These are phyloP conservation scores for Sherardia arvensis DNA, from an alignment of 257 asterid species.

Conservation along the genomic window DNA sequence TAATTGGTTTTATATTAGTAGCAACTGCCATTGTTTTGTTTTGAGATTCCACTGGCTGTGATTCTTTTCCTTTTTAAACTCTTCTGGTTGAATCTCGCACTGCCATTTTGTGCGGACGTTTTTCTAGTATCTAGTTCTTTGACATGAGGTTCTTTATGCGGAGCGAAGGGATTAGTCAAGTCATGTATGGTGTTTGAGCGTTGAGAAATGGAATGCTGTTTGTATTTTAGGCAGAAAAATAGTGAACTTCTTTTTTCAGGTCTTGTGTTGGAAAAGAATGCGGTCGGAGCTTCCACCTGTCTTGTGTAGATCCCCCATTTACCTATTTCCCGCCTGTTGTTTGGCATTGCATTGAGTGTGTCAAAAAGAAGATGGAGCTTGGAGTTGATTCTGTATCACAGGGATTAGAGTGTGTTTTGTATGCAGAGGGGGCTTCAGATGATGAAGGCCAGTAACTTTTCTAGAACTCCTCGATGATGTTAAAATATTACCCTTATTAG, in stretches of 20 bases:
- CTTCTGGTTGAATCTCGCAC: too few relatives aligned
- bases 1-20: too few relatives aligned
- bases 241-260: background rate
- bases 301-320: slow-evolving; percentile 24
- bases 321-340: slow-evolving; percentile 18
- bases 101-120: too few relatives aligned
- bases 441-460: slow-evolving; percentile 17
- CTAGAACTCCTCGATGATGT: background rate
- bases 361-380: slow-evolving; percentile 18
- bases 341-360: slow-evolving; percentile 28
- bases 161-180: too few relatives aligned
- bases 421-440: slow-evolving; percentile 6
- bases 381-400: slow-evolving; percentile 26
- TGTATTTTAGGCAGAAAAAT: background rate
- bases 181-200: too few relatives aligned
- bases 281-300: slow-evolving; percentile 25
- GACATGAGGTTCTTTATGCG: too few relatives aligned
- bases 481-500: background rate
- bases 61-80: background rate
- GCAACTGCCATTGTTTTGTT: background rate
- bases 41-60: background rate
- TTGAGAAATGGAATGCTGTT: too few relatives aligned
- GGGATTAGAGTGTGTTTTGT: slow-evolving; percentile 26
- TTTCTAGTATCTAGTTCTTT: too few relatives aligned
- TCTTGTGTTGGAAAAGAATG: slow-evolving; percentile 27